These are phyloP conservation scores for Talaromyces sp. DNA, from an alignment of 2,329 filamentous ascomycete species.

Conservation along the genomic window DNA sequence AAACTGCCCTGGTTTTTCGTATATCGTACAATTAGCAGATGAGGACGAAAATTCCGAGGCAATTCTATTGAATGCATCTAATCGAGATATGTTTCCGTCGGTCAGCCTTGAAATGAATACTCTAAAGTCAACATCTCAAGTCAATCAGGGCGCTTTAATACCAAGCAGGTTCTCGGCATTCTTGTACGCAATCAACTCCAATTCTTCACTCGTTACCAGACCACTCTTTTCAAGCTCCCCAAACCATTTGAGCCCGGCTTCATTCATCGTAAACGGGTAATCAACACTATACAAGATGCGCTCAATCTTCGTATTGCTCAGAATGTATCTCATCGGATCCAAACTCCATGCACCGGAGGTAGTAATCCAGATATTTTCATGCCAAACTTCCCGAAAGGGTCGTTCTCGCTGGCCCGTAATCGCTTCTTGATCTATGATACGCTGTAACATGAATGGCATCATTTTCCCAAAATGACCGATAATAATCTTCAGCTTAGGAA, in stretches of 20 bases:
- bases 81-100: not conserved
- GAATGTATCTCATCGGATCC: not conserved
- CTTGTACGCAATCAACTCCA: not conserved
- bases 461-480: not conserved
- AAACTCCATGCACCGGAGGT: not conserved
- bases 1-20: no score
- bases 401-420: not conserved
- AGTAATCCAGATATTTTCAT: not conserved
- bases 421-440: not conserved
- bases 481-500: not conserved
- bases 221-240: not conserved
- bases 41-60: not conserved
- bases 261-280: not conserved
- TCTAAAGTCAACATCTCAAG: not conserved
- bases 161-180: not conserved
- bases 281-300: not conserved
- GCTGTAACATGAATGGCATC: not conserved
- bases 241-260: not conserved
- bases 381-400: not conserved
- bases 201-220: not conserved
- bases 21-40: no score
- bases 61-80: not conserved
- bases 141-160: not conserved
- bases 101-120: not conserved
- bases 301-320: slow-evolving; percentile 1